These are phyloP conservation scores for Monocercomonoides exilis DNA, from an alignment of 78 protist genomes.

Conservation along the genomic window DNA sequence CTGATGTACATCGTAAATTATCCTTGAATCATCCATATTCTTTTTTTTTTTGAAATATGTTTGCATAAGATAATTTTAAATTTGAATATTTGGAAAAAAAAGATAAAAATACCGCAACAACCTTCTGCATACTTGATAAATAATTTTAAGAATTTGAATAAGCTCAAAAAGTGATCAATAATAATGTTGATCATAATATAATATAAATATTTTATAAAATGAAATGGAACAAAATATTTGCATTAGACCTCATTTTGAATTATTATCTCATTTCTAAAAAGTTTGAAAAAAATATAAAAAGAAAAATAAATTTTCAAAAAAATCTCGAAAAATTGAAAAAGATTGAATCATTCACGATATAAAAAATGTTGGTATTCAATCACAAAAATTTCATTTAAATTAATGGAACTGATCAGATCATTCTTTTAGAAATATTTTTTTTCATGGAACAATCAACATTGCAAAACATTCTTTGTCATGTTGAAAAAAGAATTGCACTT, in stretches of 20 bases:
- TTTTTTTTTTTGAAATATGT: no score
- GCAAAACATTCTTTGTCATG: no score
- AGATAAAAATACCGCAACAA: background rate
- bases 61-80: no score
- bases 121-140: background rate
- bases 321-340: no score
- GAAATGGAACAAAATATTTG: background rate
- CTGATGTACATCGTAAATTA: no score
- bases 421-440: background rate
- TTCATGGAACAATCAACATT: background rate
- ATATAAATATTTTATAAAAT: background rate
- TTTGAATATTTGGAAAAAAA: background rate
- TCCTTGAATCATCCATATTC: no score
- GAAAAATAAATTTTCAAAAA: no score
- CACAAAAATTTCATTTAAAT: background rate
- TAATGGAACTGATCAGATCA: background rate
- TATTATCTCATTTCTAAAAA: no score
- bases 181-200: background rate
- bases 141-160: background rate
- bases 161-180: background rate
- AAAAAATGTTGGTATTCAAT: no score
- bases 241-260: background rate
- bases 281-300: no score
- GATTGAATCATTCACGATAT: no score
- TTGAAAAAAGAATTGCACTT: no score